These are phyloP conservation scores for Aleurites moluccanus DNA, from an alignment of 441 rosid genomes.

Conservation along the genomic window DNA sequence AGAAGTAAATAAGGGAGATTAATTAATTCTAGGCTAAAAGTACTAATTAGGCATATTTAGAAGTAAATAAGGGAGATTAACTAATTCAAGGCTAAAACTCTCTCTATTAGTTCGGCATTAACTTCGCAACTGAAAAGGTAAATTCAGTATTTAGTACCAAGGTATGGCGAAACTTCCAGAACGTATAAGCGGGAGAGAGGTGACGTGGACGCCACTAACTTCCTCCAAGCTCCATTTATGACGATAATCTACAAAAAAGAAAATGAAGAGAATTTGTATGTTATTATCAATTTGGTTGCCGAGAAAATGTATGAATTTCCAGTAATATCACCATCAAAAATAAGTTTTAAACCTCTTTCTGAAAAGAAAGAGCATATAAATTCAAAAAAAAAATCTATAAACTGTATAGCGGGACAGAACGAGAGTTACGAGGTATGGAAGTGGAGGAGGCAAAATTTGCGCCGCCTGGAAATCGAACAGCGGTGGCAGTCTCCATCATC, in stretches of 20 bases:
- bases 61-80: too few relatives aligned
- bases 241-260: conserved; percentile 50
- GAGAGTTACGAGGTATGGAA: conserved; percentile 45
- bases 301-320: conserved; percentile 31
- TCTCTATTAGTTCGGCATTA: not conserved
- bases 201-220: conserved; percentile 36
- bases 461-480: conserved; percentile 58
- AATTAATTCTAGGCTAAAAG: too few relatives aligned
- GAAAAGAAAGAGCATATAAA: conserved; percentile 1
- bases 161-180: conserved; percentile 41
- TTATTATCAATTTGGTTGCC: conserved; percentile 22
- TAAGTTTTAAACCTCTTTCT: not conserved
- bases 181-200: conserved; percentile 40
- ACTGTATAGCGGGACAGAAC: conserved; percentile 3
- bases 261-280: not conserved
- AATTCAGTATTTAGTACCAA: conserved; percentile 38
- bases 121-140: not conserved
- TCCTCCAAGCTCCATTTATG: conserved; percentile 47
- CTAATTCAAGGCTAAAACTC: too few relatives aligned
- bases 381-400: not conserved
- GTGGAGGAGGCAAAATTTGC: conserved; percentile 49
- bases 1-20: too few relatives aligned
- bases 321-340: too few relatives aligned
- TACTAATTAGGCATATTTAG: not conserved
- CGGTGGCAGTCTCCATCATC: conserved; percentile 69